These are phyloP conservation scores for Boeremia lycopersici DNA, from an alignment of 2,329 filamentous ascomycete genomes.

Conservation along the genomic window DNA sequence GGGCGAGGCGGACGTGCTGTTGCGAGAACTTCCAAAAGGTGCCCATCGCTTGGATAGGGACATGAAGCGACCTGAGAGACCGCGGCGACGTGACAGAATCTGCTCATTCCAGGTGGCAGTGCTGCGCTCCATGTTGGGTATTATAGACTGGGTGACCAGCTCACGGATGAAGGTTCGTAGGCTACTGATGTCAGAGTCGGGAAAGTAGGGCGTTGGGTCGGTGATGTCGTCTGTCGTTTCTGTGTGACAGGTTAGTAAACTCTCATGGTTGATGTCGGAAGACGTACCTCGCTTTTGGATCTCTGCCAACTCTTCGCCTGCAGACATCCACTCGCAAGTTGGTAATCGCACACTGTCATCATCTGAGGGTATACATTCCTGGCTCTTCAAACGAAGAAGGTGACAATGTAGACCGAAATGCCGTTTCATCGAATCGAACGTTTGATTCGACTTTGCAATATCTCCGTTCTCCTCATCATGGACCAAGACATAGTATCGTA, in stretches of 20 bases:
- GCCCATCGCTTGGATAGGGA: conserved; percentile 90
- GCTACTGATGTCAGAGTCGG: conserved; percentile 88
- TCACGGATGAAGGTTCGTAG: conserved; percentile 91
- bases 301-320: conserved; percentile 79
- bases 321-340: conserved; percentile 85
- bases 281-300: conserved; percentile 66
- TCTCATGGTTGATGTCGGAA: conserved; percentile 11
- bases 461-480: conserved; percentile 97
- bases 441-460: conserved; percentile 82
- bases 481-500: conserved; percentile 94
- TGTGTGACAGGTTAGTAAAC: conserved; percentile 22
- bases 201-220: conserved; percentile 77
- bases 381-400: conserved; percentile 81
- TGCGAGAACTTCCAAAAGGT: conserved; percentile 74
- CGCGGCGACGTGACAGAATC: conserved; percentile 85
- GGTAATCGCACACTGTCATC: conserved; percentile 87
- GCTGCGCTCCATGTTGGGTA: conserved; percentile 95
- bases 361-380: conserved; percentile 84
- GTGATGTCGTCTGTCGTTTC: conserved; percentile 73
- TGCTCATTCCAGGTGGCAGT: conserved; percentile 96
- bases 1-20: conserved; percentile 57
- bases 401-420: conserved; percentile 96
- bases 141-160: conserved; percentile 91
- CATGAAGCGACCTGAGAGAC: conserved; percentile 91
- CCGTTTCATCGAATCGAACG: conserved; percentile 99